Conservation (phyloP, 2,329 filamentous ascomycete genomes). For the Xenoacremonium recifei region DNA sequence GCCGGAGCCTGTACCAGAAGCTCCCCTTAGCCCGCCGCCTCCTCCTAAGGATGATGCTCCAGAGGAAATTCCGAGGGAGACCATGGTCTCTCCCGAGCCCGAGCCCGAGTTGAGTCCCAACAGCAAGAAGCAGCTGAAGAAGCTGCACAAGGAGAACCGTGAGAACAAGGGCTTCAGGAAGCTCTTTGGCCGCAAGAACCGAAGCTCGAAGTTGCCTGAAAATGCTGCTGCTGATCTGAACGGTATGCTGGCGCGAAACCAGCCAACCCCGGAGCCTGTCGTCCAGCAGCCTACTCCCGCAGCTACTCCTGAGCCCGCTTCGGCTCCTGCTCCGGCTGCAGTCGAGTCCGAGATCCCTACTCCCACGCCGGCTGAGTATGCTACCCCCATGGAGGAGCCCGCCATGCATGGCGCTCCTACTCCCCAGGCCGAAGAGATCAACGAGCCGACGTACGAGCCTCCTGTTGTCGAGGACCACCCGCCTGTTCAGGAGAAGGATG, state of each 20-base stretch:
- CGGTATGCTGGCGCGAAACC: constrained; percentile 46
- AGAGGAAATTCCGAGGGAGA: constrained; percentile 19
- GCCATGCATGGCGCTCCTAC: constrained; percentile 17
- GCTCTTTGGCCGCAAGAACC: constrained; percentile 64
- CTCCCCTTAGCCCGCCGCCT: constrained; percentile 16
- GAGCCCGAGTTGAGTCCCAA: constrained; percentile 38
- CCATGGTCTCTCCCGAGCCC: constrained; percentile 23
- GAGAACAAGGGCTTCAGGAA: constrained; percentile 58
- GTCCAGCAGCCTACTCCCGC: constrained; percentile 25
- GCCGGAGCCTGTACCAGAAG: constrained; percentile 6
- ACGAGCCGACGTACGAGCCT: constrained; percentile 18
- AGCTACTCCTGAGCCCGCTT: constrained; percentile 25
- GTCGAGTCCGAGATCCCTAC: constrained; percentile 14
- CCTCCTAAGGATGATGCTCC: constrained; percentile 25
- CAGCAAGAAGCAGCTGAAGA: constrained; percentile 41
- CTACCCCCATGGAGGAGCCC: constrained; percentile 22
- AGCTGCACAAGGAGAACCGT: constrained; percentile 54
- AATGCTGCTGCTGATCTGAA: constrained; percentile 51
- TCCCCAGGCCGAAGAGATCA: constrained; percentile 18
- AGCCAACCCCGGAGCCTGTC: constrained; percentile 22
- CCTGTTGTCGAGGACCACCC: constrained; percentile 32
- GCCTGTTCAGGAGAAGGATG: constrained; percentile 53
- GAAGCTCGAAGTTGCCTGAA: constrained; percentile 55
- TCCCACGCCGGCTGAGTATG: constrained; percentile 19
- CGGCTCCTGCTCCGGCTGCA: constrained; percentile 25